These are phyloP conservation scores for Cercophora samala DNA, from an alignment of 495 filamentous ascomycete species.

Conservation along the genomic window DNA sequence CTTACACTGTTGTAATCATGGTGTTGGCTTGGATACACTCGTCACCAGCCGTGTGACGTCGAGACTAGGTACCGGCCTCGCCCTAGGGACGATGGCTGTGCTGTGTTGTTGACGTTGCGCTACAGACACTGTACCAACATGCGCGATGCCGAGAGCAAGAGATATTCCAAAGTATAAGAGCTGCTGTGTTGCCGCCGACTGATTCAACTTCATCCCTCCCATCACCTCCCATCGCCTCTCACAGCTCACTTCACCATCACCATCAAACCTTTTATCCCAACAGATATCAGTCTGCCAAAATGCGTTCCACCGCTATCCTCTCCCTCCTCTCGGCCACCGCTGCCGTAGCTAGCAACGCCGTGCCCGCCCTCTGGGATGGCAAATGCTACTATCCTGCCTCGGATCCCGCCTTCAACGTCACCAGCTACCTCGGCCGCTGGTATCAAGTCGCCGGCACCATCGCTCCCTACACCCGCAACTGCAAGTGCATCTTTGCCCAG, in stretches of 20 bases:
- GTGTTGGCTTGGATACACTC: no score
- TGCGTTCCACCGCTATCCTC: slow-evolving; percentile 16
- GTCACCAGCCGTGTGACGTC: slow-evolving; percentile 3
- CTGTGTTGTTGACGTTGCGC: background rate
- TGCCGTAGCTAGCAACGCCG: slow-evolving; percentile 16
- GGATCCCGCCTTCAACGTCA: slow-evolving; percentile 20
- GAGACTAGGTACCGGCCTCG: background rate
- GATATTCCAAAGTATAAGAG: background rate
- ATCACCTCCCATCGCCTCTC: background rate
- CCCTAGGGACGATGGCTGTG: background rate
- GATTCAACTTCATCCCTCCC: background rate
- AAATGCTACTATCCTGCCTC: slow-evolving; percentile 21
- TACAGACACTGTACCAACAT: background rate
- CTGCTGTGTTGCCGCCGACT: background rate
- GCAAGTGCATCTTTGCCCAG: slow-evolving; percentile 23
- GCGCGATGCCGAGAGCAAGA: background rate
- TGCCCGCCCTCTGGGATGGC: slow-evolving; percentile 23
- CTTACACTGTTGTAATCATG: background rate
- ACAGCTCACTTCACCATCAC: background rate
- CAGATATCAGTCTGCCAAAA: slow-evolving; percentile 14
- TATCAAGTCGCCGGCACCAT: slow-evolving; percentile 26
- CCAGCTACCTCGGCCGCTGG: slow-evolving; percentile 24
- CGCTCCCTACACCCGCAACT: slow-evolving; percentile 18
- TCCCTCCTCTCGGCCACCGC: slow-evolving; percentile 12
- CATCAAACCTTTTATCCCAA: background rate